These are phyloP conservation scores for Themeda triandra DNA, from an alignment of 176 grass and related monocot genomes.

Conservation along the genomic window DNA sequence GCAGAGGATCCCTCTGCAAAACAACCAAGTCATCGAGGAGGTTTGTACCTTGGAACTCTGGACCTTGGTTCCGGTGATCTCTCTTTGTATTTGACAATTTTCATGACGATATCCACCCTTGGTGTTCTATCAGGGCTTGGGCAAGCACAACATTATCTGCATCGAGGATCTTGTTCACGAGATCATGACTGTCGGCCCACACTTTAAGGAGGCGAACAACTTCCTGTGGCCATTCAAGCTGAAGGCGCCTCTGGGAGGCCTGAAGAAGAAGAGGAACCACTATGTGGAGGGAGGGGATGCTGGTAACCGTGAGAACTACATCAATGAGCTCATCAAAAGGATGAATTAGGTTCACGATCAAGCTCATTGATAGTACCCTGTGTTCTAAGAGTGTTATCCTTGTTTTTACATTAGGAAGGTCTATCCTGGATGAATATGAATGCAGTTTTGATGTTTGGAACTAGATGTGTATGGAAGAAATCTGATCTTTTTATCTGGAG, in stretches of 20 bases:
- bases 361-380: not conserved
- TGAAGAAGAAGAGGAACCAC: slow-evolving; percentile 92
- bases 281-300: slow-evolving; percentile 95
- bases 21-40: slow-evolving; percentile 76
- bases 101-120: not conserved
- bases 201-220: slow-evolving; percentile 95
- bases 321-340: slow-evolving; percentile 86
- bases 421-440: slow-evolving; percentile 16
- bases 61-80: not conserved
- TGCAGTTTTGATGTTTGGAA: slow-evolving; percentile 43
- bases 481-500: not conserved
- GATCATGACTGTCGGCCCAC: slow-evolving; percentile 78
- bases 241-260: slow-evolving; percentile 64
- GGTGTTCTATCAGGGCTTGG: slow-evolving; percentile 48
- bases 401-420: slow-evolving; percentile 28
- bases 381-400: not conserved
- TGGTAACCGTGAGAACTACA: slow-evolving; percentile 85
- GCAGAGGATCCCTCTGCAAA: slow-evolving; percentile 60
- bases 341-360: slow-evolving; percentile 61
- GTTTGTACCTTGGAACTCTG: slow-evolving; percentile 9
- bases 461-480: not conserved
- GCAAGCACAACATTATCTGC: slow-evolving; percentile 65
- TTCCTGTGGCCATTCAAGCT: slow-evolving; percentile 95
- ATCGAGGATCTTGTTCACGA: slow-evolving; percentile 94
- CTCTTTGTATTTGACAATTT: not conserved